Percentiles rank a stretch among this genome's conserved stretches.
Conservation (phyloP, 1,284 basidiomycete genomes). For the Moniliella sp. region DNA sequence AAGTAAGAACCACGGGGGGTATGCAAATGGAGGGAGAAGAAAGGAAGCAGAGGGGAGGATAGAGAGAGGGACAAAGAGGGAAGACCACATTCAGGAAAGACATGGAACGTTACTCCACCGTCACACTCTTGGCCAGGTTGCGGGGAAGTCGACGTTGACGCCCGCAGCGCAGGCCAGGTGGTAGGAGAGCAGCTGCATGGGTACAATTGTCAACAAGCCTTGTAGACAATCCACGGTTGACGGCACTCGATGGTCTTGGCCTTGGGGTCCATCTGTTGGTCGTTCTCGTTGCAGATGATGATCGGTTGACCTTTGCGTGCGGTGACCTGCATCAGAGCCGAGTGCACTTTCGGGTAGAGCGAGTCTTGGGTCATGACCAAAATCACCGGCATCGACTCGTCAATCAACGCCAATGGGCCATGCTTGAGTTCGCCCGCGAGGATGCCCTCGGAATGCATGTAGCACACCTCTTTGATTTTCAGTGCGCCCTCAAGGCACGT, state of each 20-base stretch:
- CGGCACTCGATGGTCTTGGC: slow-evolving; percentile 54
- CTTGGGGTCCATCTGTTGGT: slow-evolving; percentile 52
- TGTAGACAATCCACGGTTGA: slow-evolving; percentile 84
- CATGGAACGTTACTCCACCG: slow-evolving; percentile 6
- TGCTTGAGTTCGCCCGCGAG: slow-evolving; percentile 96
- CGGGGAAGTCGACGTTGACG: slow-evolving; percentile 95
- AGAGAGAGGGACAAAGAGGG: too few species aligned
- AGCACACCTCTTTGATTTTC: slow-evolving; percentile 91
- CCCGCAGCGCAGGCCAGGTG: slow-evolving; percentile 81
- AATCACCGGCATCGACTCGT: slow-evolving; percentile 67
- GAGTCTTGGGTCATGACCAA: slow-evolving; percentile 98
- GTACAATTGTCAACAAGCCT: slow-evolving; percentile 92
- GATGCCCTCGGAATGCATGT: slow-evolving; percentile 43
- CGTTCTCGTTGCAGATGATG: slow-evolving; percentile 84
- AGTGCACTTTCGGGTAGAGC: slow-evolving; percentile 90
- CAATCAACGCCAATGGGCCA: slow-evolving; percentile 84
- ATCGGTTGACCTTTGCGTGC: slow-evolving; percentile 84
- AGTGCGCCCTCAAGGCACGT: slow-evolving; percentile 93
- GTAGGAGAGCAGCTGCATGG: slow-evolving; percentile 83
- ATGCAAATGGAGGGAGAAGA: too few species aligned
- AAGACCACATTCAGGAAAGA: too few species aligned
- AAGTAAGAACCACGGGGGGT: too few species aligned
- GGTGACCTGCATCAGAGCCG: slow-evolving; percentile 82
- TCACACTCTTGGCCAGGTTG: slow-evolving; percentile 49
- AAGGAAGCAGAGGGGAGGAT: too few species aligned